phyloP scores from a whole-genome alignment of 371 early-diverging fungal genomes.

The Mucor irregularis region DNA sequence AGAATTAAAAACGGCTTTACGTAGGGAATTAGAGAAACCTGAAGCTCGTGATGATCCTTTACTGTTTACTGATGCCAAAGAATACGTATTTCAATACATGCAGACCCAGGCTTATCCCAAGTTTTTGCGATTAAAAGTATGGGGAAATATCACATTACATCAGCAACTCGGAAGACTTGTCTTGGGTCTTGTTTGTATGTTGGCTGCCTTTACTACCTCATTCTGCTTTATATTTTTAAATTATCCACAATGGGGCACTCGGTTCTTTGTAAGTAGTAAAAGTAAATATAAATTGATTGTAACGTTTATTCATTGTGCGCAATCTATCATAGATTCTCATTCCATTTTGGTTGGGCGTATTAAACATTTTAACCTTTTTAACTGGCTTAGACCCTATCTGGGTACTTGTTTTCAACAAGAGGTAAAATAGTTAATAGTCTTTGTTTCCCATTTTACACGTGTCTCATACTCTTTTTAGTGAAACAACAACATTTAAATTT shows the following conservation, averaged over 20 bases:
- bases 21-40: slow-evolving; percentile 36
- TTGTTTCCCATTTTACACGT: background rate
- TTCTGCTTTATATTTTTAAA: slow-evolving; percentile 61
- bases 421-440: slow-evolving; percentile 25
- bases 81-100: slow-evolving; percentile 61
- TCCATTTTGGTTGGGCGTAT: slow-evolving; percentile 50
- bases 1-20: slow-evolving; percentile 33
- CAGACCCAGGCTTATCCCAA: slow-evolving; percentile 58
- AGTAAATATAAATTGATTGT: background rate
- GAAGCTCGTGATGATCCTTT: slow-evolving; percentile 53
- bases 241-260: slow-evolving; percentile 47
- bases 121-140: slow-evolving; percentile 59
- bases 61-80: slow-evolving; percentile 60
- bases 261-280: slow-evolving; percentile 56
- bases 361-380: slow-evolving; percentile 37
- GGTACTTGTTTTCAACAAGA: slow-evolving; percentile 46
- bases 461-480: slow-evolving; percentile 26
- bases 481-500: slow-evolving; percentile 50
- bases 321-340: slow-evolving; percentile 25
- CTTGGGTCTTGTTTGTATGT: slow-evolving; percentile 53
- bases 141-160: slow-evolving; percentile 56
- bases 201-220: slow-evolving; percentile 55
- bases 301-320: background rate
- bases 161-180: slow-evolving; percentile 57
- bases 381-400: slow-evolving; percentile 53